Evolutionary conservation across 768 basidiomycete species (phyloP).

Genomic region (Tricholoma bakamatsutake): DNA sequence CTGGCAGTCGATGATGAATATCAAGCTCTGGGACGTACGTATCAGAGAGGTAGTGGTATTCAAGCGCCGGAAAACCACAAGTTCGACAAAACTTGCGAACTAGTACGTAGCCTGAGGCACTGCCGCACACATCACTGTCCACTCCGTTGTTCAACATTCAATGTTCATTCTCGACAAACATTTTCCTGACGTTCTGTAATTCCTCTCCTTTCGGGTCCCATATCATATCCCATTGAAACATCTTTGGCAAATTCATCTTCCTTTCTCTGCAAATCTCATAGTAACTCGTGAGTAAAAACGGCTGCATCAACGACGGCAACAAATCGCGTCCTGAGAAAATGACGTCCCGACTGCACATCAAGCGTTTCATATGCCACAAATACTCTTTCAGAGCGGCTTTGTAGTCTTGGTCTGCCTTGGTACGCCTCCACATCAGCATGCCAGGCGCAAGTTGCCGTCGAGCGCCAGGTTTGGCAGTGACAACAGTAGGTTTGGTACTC

Average conservation of each 20-base stretch:
- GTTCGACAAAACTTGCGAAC: too few species aligned
- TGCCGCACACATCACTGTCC: too few species aligned
- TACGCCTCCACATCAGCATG: constrained; percentile 17
- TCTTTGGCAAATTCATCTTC: constrained; percentile 13
- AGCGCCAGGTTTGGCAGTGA: constrained; percentile 3
- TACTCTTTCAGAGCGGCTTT: constrained; percentile 12
- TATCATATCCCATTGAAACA: constrained; percentile 17
- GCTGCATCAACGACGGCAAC: constrained; percentile 17
- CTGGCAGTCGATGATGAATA: too few species aligned
- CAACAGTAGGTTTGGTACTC: background rate
- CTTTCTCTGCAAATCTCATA: constrained; percentile 17
- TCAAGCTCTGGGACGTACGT: too few species aligned
- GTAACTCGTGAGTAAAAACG: constrained; percentile 17
- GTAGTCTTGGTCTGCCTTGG: background rate
- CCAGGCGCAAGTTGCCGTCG: constrained; percentile 14
- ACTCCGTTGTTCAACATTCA: too few species aligned
- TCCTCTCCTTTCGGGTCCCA: constrained; percentile 16
- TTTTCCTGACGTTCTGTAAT: constrained; percentile 7
- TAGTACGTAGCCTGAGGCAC: too few species aligned
- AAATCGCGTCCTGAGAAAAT: constrained; percentile 14
- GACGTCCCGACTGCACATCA: constrained; percentile 11
- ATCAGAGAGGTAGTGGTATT: too few species aligned
- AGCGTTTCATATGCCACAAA: constrained; percentile 14
- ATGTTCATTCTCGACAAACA: constrained; percentile 7
- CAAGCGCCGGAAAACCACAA: too few species aligned